Evolutionary conservation across 495 filamentous ascomycete genomes (phyloP).

Genomic region (Clohesyomyces aquaticus): DNA sequence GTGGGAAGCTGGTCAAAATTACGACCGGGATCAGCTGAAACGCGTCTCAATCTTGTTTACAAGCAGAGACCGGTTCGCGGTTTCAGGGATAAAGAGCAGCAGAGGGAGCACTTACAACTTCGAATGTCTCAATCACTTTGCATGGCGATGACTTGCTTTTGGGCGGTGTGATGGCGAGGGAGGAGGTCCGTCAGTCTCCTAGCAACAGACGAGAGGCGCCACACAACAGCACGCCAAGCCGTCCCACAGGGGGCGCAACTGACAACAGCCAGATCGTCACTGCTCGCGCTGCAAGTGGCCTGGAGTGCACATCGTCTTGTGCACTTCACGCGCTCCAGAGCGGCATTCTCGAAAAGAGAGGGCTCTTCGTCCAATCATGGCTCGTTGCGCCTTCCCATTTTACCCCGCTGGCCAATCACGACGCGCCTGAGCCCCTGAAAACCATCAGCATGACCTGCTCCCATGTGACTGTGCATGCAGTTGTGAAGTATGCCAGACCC

Average conservation of each 20-base stretch:
- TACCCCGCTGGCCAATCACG: neutral
- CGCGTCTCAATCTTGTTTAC: slow-evolving; percentile 42
- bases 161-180: neutral
- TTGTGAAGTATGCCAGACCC: no score
- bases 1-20: slow-evolving; percentile 37
- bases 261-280: neutral
- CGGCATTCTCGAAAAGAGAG: neutral
- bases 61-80: slow-evolving; percentile 26
- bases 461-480: no score
- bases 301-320: neutral
- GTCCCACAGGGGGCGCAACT: neutral
- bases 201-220: neutral
- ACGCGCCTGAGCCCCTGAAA: neutral
- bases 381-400: neutral
- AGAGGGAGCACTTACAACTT: slow-evolving; percentile 27
- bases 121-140: neutral
- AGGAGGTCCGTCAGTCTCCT: neutral
- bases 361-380: neutral
- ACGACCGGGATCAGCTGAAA: slow-evolving; percentile 42
- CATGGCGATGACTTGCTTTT: neutral
- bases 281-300: neutral
- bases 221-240: neutral
- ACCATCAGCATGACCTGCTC: no score
- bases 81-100: slow-evolving; percentile 28
- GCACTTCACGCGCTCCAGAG: neutral